Evolutionary conservation across 306 rosid species (phyloP).

Genomic region (Alnus glutinosa): DNA sequence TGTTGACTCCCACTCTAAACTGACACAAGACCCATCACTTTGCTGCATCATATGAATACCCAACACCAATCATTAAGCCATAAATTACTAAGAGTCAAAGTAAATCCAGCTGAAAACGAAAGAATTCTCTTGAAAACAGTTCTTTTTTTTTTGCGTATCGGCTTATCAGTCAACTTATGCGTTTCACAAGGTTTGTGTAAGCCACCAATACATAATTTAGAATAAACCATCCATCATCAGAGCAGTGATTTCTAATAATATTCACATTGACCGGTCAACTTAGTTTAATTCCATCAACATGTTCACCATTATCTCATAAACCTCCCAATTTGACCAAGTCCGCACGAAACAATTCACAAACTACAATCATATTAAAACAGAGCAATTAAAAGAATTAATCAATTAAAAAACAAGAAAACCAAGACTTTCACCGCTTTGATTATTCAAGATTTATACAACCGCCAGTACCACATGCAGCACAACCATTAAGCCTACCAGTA

Average conservation of each 20-base stretch:
- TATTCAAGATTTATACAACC: not conserved
- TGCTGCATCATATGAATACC: not conserved
- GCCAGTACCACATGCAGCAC: not conserved
- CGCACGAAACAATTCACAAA: slow-evolving; percentile 4
- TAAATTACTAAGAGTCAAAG: too few relatives aligned
- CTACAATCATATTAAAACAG: slow-evolving; percentile 1
- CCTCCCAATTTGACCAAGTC: slow-evolving; percentile 30
- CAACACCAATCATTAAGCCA: not conserved
- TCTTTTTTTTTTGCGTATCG: not conserved
- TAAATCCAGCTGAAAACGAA: not conserved
- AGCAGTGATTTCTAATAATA: not conserved
- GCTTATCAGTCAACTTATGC: not conserved
- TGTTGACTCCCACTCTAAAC: not conserved
- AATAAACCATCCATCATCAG: not conserved
- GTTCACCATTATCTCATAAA: not conserved
- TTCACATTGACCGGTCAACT: not conserved
- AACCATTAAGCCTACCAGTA: not conserved
- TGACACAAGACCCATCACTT: not conserved
- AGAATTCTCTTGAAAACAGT: not conserved
- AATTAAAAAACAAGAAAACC: not conserved
- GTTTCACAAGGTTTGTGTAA: not conserved
- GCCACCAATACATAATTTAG: not conserved
- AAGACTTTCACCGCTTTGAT: not conserved
- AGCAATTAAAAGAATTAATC: not conserved
- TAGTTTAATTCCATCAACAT: not conserved